These are phyloP conservation scores for Daldinia eschscholtzii DNA, from an alignment of 2,329 filamentous ascomycete species.

Conservation along the genomic window DNA sequence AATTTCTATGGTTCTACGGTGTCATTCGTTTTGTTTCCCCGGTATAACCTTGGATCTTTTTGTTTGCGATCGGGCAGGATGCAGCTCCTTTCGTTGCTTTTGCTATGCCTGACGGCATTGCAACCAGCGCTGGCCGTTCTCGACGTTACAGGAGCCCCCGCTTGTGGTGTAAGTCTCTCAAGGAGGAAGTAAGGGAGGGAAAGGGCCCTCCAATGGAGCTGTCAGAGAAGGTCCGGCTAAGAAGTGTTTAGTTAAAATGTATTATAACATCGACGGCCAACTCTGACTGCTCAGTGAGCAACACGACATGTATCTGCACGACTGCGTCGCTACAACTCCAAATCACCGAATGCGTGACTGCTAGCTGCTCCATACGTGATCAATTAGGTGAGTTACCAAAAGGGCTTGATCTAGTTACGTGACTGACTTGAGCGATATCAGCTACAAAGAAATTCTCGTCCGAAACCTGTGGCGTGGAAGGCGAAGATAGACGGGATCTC, in stretches of 20 bases:
- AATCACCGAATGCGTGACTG: conserved; percentile 46
- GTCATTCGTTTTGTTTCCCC: conserved; percentile 31
- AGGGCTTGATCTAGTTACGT: background rate
- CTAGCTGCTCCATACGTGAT: conserved; percentile 48
- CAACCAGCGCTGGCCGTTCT: conserved; percentile 41
- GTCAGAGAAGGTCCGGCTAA: conserved; percentile 19
- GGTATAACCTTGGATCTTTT: conserved; percentile 14
- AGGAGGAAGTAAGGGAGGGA: background rate
- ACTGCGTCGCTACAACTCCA: conserved; percentile 41
- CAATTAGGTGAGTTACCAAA: conserved; percentile 41
- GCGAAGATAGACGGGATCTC: conserved; percentile 48
- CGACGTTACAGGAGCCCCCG: conserved; percentile 36
- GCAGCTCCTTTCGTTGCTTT: conserved; percentile 38
- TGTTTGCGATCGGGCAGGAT: conserved; percentile 33
- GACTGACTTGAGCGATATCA: conserved; percentile 32
- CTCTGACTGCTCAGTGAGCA: conserved; percentile 36
- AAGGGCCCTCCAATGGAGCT: background rate
- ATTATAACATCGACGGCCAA: conserved; percentile 28
- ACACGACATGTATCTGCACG: conserved; percentile 47
- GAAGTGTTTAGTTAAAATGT: conserved; percentile 38
- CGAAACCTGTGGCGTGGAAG: conserved; percentile 46
- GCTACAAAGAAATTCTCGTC: conserved; percentile 50
- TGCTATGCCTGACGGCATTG: conserved; percentile 37
- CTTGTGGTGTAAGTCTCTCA: conserved; percentile 44
- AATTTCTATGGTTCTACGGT: conserved; percentile 26